A percentile compares a stretch with the other conserved stretches of the same genome.
These are phyloP conservation scores for Cutaneotrichosporon sp. DNA, from an alignment of 1,284 basidiomycete species.

Conservation along the genomic window DNA sequence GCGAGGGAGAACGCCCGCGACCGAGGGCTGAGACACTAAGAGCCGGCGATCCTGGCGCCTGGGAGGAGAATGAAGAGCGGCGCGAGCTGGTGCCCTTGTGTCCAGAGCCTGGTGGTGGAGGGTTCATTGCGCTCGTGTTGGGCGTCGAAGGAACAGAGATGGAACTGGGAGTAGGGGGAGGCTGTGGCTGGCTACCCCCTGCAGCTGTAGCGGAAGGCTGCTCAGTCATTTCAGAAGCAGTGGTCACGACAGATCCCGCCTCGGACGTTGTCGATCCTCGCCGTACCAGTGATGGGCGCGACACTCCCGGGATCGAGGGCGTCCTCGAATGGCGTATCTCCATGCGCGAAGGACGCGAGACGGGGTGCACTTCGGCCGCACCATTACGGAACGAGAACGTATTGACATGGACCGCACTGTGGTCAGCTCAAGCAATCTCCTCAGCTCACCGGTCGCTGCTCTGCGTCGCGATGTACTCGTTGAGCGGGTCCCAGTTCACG, in stretches of 20 bases:
- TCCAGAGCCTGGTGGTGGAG: slow-evolving; percentile 39
- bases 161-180: slow-evolving; percentile 34
- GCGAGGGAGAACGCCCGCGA: slow-evolving; percentile 76
- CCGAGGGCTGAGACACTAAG: slow-evolving; percentile 39
- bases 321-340: slow-evolving; percentile 52
- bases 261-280: slow-evolving; percentile 74
- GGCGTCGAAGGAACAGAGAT: slow-evolving; percentile 49
- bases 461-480: slow-evolving; percentile 92
- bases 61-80: slow-evolving; percentile 78
- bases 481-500: slow-evolving; percentile 92
- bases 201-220: slow-evolving; percentile 40
- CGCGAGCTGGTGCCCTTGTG: slow-evolving; percentile 61
- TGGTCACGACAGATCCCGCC: slow-evolving; percentile 62
- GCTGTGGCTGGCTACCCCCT: slow-evolving; percentile 30
- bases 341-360: slow-evolving; percentile 50
- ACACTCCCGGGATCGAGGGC: slow-evolving; percentile 44
- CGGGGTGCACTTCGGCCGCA: slow-evolving; percentile 71
- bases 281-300: slow-evolving; percentile 62
- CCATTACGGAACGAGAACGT: slow-evolving; percentile 72
- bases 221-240: slow-evolving; percentile 58
- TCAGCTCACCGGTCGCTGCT: slow-evolving; percentile 70
- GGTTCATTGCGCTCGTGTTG: slow-evolving; percentile 47
- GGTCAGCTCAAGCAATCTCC: slow-evolving; percentile 19
- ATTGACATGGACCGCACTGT: slow-evolving; percentile 77
- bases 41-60: slow-evolving; percentile 49